phyloP scores from a whole-genome alignment of 2,329 filamentous ascomycete species.

The Arthrobotrys conoides region DNA sequence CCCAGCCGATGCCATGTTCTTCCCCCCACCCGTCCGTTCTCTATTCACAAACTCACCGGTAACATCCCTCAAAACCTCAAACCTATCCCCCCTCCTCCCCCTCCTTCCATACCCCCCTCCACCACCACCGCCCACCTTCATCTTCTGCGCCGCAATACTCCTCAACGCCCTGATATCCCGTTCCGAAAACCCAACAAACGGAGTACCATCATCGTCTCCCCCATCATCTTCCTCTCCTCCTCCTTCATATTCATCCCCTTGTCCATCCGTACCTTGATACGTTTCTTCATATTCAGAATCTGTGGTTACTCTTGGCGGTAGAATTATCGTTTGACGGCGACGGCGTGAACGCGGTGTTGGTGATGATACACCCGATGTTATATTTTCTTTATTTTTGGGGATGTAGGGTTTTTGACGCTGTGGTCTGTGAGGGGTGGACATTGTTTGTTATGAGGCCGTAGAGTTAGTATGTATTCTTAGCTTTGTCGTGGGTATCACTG shows the following conservation, averaged over 20 bases:
- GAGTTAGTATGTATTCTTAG: no score
- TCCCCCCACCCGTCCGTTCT: background rate
- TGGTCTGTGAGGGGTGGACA: slow-evolving; percentile 3
- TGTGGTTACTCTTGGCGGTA: background rate
- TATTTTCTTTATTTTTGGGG: slow-evolving; percentile 35
- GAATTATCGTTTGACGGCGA: no score
- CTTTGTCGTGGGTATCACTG: no score
- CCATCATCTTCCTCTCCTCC: background rate
- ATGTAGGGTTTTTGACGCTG: background rate
- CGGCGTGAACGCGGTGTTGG: no score
- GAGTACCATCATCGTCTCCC: background rate
- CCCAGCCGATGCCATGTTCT: background rate
- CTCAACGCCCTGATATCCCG: background rate
- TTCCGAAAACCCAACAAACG: background rate
- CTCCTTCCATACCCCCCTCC: background rate
- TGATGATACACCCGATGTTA: background rate
- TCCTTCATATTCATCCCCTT: background rate
- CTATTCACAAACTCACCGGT: slow-evolving; percentile 21
- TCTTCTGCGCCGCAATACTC: background rate
- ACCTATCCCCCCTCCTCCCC: slow-evolving; percentile 7
- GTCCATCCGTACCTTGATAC: background rate
- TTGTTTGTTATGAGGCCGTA: background rate
- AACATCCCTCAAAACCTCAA: slow-evolving; percentile 38
- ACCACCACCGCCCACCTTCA: background rate
- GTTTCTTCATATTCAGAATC: background rate